These are phyloP conservation scores for Leptomonas pyrrhocoris DNA, from an alignment of 208 protist genomes.

Conservation along the genomic window DNA sequence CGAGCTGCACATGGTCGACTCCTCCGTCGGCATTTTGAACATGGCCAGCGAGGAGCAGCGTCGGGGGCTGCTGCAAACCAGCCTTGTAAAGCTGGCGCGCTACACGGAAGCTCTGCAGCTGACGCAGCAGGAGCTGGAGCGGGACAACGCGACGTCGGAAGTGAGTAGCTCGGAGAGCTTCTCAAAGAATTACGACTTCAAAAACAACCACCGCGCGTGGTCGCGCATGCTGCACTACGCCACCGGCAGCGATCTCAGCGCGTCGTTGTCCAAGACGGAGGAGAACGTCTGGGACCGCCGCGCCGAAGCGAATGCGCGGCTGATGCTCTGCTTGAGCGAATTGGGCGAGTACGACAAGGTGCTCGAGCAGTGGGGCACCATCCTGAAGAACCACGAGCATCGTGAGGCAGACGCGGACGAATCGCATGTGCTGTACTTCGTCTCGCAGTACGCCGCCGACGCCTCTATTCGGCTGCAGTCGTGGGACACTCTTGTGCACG, in stretches of 20 bases:
- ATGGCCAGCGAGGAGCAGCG: slow-evolving; percentile 65
- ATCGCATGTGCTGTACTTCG: slow-evolving; percentile 63
- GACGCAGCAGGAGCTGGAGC: slow-evolving; percentile 68
- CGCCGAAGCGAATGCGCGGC: slow-evolving; percentile 53
- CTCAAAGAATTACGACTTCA: slow-evolving; percentile 20
- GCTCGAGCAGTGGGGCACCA: slow-evolving; percentile 61
- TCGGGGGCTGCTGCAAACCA: slow-evolving; percentile 70
- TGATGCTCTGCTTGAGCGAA: slow-evolving; percentile 82
- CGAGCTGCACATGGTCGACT: slow-evolving; percentile 80
- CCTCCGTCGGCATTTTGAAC: slow-evolving; percentile 80
- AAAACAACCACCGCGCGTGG: slow-evolving; percentile 34
- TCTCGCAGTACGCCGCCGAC: slow-evolving; percentile 86
- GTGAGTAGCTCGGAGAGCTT: slow-evolving; percentile 47
- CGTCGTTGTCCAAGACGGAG: slow-evolving; percentile 46
- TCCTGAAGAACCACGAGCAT: slow-evolving; percentile 37
- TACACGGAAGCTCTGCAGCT: slow-evolving; percentile 75
- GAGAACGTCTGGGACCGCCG: slow-evolving; percentile 39
- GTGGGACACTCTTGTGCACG: slow-evolving; percentile 66
- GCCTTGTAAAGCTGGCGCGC: slow-evolving; percentile 79
- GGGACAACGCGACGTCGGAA: slow-evolving; percentile 44
- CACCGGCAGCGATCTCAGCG: slow-evolving; percentile 47
- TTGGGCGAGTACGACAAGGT: slow-evolving; percentile 79
- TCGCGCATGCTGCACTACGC: slow-evolving; percentile 49
- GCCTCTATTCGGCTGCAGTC: slow-evolving; percentile 79
- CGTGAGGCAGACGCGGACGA: slow-evolving; percentile 46